Evolutionary conservation across 305 asterid genomes (phyloP), one percentile per base, ranked within the genome.

Genomic region (Fraxinus dipetala): DNA sequence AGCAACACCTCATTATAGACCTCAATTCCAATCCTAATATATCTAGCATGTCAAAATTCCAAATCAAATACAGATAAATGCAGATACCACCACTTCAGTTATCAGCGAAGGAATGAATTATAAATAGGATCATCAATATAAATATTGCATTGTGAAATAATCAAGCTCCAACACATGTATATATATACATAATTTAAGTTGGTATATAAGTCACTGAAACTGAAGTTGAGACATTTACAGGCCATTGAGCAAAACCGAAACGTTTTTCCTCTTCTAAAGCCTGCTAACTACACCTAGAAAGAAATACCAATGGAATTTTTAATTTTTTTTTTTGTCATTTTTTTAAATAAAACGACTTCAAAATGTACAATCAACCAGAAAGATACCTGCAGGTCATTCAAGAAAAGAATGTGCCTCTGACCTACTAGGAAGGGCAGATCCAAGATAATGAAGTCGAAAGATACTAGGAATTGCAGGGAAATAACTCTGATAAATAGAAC

Each of bases 311-410:
- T 14, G 40, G 35, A 28, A 10, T 65, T 65, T 65, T 14, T 24
- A 36, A 6, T 10, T 30, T 11, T 11, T 11, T 10, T 83, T 74
- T 76, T 78, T 72, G 75, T 77, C 35, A 65, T 5, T 59, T 80
- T 67, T 76, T 80, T 80, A 43, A 81, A 81, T 59, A 84, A 82
- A 61, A 36, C 9, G 80, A 63, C 72, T 67, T 86, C 81, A 79
- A 51, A 61, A 81, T 83, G 83, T 81, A 81, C 85, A 86, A 28
- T 83, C 56, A 77, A 75, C 24, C 80, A 26, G 85, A 85, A 75
- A 83, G 43, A 78, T 36, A 84, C 80, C 80, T 79, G 81, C 83
- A 63, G 78, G 26, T 63, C 79, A 48, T 70, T 77, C 80, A 69
- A 36, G 32, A 59, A 73, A 78, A 76, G 75, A 14, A 81, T 30